Conservation (phyloP, 805 yeast genomes). For the Candida golubevii region DNA sequence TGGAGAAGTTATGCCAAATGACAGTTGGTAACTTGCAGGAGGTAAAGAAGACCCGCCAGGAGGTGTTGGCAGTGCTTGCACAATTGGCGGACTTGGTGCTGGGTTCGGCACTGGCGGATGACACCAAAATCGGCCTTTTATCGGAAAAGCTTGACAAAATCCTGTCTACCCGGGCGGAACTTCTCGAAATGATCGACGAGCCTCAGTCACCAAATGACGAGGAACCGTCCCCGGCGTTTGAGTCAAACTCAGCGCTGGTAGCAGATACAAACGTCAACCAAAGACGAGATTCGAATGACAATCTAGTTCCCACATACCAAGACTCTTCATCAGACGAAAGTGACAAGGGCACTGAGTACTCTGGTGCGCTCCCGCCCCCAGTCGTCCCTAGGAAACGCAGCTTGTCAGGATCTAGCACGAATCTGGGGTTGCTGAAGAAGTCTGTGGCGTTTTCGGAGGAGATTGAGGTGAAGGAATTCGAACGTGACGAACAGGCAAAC, state of each 20-base stretch:
- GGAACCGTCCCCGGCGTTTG: conserved; percentile 29
- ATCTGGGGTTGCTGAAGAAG: conserved; percentile 18
- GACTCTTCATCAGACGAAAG: conserved; percentile 15
- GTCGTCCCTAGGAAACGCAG: conserved; percentile 12
- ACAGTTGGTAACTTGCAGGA: conserved; percentile 30
- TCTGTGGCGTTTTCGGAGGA: conserved; percentile 41
- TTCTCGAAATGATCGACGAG: conserved; percentile 25
- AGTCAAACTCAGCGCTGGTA: conserved; percentile 5
- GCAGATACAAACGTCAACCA: background rate
- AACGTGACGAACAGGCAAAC: conserved; percentile 31
- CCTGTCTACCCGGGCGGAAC: conserved; percentile 27
- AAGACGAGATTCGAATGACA: background rate
- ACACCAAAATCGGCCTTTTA: conserved; percentile 29
- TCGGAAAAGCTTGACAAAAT: conserved; percentile 25
- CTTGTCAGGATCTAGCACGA: conserved; percentile 22
- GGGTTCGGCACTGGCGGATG: conserved; percentile 30
- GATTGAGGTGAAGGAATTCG: conserved; percentile 39
- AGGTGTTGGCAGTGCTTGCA: conserved; percentile 25
- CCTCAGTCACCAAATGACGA: conserved; percentile 2
- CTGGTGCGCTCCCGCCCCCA: conserved; percentile 6
- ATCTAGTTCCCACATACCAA: conserved; percentile 14
- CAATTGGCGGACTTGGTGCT: conserved; percentile 20
- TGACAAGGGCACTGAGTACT: conserved; percentile 1
- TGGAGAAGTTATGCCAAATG: conserved; percentile 35
- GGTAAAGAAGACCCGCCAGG: conserved; percentile 24